phyloP scores from a whole-genome alignment of 345 rosid genomes.

The Punica granatum region DNA sequence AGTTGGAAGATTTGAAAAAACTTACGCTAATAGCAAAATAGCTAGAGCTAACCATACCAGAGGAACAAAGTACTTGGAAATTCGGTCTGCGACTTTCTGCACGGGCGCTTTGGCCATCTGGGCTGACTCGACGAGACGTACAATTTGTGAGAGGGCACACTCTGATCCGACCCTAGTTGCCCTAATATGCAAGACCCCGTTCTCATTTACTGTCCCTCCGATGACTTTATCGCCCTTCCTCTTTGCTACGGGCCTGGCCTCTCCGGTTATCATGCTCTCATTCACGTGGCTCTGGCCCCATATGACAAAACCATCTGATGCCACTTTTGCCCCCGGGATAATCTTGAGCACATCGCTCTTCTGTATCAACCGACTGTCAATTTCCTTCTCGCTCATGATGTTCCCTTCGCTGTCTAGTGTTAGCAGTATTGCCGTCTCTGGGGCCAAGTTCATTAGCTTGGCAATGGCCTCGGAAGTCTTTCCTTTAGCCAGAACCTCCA shows the following conservation, averaged over 20 bases:
- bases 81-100: constrained; percentile 89
- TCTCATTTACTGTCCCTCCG: constrained; percentile 88
- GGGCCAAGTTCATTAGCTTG: constrained; percentile 84
- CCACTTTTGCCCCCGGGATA: constrained; percentile 40
- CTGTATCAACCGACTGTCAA: constrained; percentile 74
- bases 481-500: constrained; percentile 82
- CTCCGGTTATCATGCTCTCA: constrained; percentile 54
- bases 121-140: constrained; percentile 88
- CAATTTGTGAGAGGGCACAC: constrained; percentile 90
- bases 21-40: too few relatives aligned
- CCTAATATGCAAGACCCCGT: constrained; percentile 69
- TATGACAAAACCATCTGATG: constrained; percentile 38
- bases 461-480: constrained; percentile 93
- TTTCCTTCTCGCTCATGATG: constrained; percentile 62
- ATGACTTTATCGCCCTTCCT: constrained; percentile 67
- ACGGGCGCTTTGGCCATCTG: constrained; percentile 98
- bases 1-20: too few relatives aligned
- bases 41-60: constrained; percentile 11
- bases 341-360: constrained; percentile 72
- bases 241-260: constrained; percentile 33
- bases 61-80: constrained; percentile 84
- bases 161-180: constrained; percentile 91
- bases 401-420: constrained; percentile 51
- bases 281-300: constrained; percentile 54
- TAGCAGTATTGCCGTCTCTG: constrained; percentile 63